Conservation (phyloP, 2,329 filamentous ascomycete genomes). For the Trichoderma breve region DNA sequence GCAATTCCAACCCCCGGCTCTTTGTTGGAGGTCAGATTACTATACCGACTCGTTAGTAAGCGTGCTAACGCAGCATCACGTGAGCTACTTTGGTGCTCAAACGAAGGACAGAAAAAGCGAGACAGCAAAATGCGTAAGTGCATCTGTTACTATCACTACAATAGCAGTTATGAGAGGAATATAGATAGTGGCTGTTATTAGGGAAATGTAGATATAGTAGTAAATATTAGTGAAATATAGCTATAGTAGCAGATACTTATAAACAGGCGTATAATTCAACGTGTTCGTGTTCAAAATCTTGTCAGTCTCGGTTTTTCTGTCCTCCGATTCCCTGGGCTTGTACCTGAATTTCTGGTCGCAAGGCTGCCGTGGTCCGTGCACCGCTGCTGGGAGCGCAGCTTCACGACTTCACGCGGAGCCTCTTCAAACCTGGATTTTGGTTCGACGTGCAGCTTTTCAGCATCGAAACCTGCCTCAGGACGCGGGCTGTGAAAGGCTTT, state of each 20-base stretch:
- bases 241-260: too few species aligned
- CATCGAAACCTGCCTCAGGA: neutral
- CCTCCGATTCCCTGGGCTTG: neutral
- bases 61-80: neutral
- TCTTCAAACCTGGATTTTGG: conserved; percentile 2
- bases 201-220: too few species aligned
- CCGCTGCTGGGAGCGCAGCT: conserved; percentile 11
- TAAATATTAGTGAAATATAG: too few species aligned
- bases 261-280: too few species aligned
- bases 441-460: conserved; percentile 5
- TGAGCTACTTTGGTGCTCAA: neutral
- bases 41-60: neutral
- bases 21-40: neutral
- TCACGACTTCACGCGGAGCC: conserved; percentile 20
- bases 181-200: too few species aligned
- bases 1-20: conserved; percentile 2
- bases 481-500: neutral
- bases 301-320: too few species aligned
- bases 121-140: too few species aligned
- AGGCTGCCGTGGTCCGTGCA: conserved; percentile 21
- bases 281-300: too few species aligned
- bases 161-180: too few species aligned
- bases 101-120: too few species aligned
- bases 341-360: neutral
- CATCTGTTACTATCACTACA: too few species aligned